Percentiles rank a stretch among this genome's conserved stretches.
These are phyloP conservation scores for Pseudonectria foliicola DNA, from an alignment of 2,329 filamentous ascomycete species.

Conservation along the genomic window DNA sequence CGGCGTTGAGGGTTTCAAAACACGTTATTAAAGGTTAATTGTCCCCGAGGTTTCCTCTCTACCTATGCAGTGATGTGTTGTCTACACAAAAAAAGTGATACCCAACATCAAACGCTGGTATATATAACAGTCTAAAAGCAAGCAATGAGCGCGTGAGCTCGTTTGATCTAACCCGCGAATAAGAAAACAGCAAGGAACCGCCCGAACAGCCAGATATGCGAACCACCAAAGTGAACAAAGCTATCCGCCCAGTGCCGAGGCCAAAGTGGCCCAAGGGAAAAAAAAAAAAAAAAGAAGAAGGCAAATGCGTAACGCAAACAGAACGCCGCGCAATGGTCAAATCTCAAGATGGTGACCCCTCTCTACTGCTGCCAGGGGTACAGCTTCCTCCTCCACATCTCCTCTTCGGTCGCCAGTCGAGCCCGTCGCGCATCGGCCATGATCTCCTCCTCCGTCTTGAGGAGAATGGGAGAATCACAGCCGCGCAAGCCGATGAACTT, in stretches of 20 bases:
- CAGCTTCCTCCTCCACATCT: conserved; percentile 41
- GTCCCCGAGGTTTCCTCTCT: conserved; percentile 5
- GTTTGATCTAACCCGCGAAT: too few relatives aligned
- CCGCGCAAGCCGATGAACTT: conserved; percentile 66
- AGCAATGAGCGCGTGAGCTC: too few relatives aligned
- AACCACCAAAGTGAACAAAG: conserved; percentile 1
- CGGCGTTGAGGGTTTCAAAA: conserved; percentile 10
- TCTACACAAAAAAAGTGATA: too few relatives aligned
- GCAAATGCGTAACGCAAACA: conserved; percentile 3
- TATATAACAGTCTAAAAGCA: too few relatives aligned
- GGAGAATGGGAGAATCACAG: conserved; percentile 32
- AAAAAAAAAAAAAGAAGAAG: conserved; percentile 2
- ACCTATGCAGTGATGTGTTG: not conserved
- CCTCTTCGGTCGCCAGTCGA: conserved; percentile 36
- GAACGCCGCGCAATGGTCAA: not conserved
- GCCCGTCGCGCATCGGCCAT: conserved; percentile 35
- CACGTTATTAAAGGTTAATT: conserved; percentile 5
- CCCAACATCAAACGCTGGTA: too few relatives aligned
- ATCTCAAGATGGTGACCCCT: not conserved
- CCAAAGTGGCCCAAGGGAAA: not conserved
- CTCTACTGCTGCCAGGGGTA: conserved; percentile 17
- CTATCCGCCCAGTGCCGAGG: conserved; percentile 3
- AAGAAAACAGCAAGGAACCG: too few relatives aligned
- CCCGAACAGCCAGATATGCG: conserved; percentile 5
- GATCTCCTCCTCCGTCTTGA: conserved; percentile 42